A percentile compares a stretch with the other conserved stretches of the same genome.
These are phyloP conservation scores for Colletotrichum lini DNA, from an alignment of 2,329 filamentous ascomycete genomes.

Conservation along the genomic window DNA sequence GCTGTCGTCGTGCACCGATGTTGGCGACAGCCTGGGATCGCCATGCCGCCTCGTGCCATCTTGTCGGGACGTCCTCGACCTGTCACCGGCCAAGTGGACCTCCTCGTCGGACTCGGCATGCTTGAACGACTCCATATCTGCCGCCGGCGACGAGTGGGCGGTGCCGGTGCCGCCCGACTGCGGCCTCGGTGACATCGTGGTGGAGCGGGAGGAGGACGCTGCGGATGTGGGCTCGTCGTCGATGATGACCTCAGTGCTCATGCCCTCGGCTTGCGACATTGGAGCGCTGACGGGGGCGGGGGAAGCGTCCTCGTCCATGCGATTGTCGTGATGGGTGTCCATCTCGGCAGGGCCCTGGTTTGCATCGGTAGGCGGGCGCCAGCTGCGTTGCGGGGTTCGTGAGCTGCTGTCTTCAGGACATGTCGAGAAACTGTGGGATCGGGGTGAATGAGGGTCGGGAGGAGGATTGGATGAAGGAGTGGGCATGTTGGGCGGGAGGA, in stretches of 20 bases:
- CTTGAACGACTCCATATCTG: constrained; percentile 55
- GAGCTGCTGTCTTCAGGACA: constrained; percentile 58
- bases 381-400: constrained; percentile 42
- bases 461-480: constrained; percentile 61
- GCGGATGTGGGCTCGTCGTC: constrained; percentile 45
- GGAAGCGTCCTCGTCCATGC: constrained; percentile 45
- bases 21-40: constrained; percentile 10
- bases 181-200: constrained; percentile 61
- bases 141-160: constrained; percentile 52
- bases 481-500: constrained; percentile 55
- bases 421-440: constrained; percentile 56
- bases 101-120: constrained; percentile 58
- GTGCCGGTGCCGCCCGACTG: constrained; percentile 53
- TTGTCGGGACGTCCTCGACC: constrained; percentile 11
- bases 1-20: constrained; percentile 21
- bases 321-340: constrained; percentile 48
- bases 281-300: constrained; percentile 45
- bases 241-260: constrained; percentile 42
- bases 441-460: constrained; percentile 55
- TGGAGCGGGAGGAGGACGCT: constrained; percentile 56
- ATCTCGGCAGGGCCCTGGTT: constrained; percentile 42
- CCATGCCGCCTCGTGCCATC: constrained; percentile 21
- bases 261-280: constrained; percentile 34
- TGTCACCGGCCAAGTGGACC: constrained; percentile 16
- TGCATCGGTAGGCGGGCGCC: constrained; percentile 35